Base-by-base conservation (phyloP, 2,329 filamentous ascomycete species). In the Aspergillus quadrilineatus region DNA sequence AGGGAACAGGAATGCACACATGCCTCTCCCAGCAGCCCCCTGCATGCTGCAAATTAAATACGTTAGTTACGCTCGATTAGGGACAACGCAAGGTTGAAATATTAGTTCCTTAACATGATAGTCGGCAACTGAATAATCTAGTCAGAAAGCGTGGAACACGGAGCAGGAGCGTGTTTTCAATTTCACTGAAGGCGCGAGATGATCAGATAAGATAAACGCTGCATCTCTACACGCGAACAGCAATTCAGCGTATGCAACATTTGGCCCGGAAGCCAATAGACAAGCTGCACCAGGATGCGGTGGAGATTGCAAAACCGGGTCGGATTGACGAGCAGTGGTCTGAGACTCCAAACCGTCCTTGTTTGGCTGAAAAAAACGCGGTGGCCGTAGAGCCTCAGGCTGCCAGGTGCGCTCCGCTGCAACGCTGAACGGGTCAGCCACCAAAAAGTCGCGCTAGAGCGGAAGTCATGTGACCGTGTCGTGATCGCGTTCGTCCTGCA, bases 401-500 rank as follows among this genome's bases (percentile, higher is more conserved):
- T 42, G 17, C 36, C 8, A 14, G 17, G 34, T 39, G 12, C 22
- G 39, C 39, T 22, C n/a, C 37, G 10, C 37, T 15, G 45, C 32
- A 30, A 15, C 48, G 26, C 39, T 42, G 29, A n/a, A 29, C n/a
- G 26, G 36, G 50, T 59, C 59, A 63, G 58, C 61, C 57, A 63
- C 56, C 62, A 15, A 53, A 61, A 48, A 55, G 26, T 28, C 69
- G 66, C 71, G 70, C 61, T 58, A 67, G 36, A 15, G 12, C 4
- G 9, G 3, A 57, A 55, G 37, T 73, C 72, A 74, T 70, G 72
- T 74, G 64, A 67, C 69, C 67, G 68, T 66, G 66, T 62, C 69
- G 59, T 55, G 61, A 64, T 63, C 63, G 41, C 14, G 15, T 26
- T n/a, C 6, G 12, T 10, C 41, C 63, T 65, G 60, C 65, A 65